phyloP scores from a whole-genome alignment of 441 rosid species.

The Bocquillonia castaneifolia region DNA sequence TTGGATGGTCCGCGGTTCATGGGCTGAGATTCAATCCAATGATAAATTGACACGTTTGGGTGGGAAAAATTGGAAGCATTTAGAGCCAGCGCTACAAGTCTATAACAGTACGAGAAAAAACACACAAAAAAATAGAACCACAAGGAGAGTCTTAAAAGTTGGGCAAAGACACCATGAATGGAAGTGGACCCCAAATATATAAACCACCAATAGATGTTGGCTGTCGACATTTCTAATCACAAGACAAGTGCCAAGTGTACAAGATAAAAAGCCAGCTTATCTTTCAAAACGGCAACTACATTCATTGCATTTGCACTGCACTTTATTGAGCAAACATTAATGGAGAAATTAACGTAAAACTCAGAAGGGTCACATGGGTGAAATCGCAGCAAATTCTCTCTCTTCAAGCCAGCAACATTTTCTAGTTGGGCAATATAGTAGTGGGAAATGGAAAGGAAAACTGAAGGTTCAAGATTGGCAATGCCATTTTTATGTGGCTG shows the following conservation, averaged over 20 bases:
- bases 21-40: too few species aligned
- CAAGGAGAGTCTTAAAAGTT: neutral
- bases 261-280: constrained; percentile 2
- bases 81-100: too few species aligned
- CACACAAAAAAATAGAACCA: neutral
- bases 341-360: neutral
- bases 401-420: constrained; percentile 20
- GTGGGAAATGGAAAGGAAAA: constrained; percentile 22
- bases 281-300: neutral
- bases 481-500: constrained; percentile 12
- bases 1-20: too few species aligned
- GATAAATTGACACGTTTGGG: neutral
- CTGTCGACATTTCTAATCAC: constrained; percentile 4
- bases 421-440: constrained; percentile 9
- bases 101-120: neutral
- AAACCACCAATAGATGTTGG: neutral
- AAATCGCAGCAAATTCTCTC: constrained; percentile 26
- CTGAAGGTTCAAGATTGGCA: constrained; percentile 25
- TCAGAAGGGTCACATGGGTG: constrained; percentile 25
- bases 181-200: neutral
- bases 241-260: constrained; percentile 20
- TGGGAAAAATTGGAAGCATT: neutral
- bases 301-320: neutral
- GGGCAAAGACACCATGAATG: neutral
- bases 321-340: neutral